A percentile compares a stretch with the other conserved stretches of the same genome.
phyloP scores from a whole-genome alignment of 208 protist species.

The Phytomonas francai region DNA sequence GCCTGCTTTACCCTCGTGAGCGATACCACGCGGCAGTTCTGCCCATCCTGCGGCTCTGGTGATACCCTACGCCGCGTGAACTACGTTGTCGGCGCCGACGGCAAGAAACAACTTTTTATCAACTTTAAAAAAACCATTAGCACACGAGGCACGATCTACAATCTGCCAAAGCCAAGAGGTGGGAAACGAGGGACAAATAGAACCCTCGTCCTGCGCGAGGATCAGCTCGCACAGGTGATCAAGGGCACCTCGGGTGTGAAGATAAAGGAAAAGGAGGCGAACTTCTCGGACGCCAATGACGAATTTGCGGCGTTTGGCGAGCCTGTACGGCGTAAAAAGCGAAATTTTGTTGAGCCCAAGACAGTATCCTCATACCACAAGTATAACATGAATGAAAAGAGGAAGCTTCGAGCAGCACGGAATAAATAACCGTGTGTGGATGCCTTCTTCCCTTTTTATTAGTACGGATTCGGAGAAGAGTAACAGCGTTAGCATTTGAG shows the following conservation, averaged over 20 bases:
- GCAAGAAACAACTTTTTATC: conserved; percentile 84
- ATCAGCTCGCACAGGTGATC: conserved; percentile 84
- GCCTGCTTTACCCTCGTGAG: conserved; percentile 79
- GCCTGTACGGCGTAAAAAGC: conserved; percentile 42
- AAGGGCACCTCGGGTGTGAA: conserved; percentile 48
- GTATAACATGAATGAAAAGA: conserved; percentile 88
- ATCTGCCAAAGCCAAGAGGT: conserved; percentile 79
- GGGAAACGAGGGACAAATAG: conserved; percentile 82
- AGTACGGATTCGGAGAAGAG: too few species aligned
- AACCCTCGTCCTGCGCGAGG: conserved; percentile 81
- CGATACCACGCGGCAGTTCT: conserved; percentile 91
- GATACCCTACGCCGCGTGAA: conserved; percentile 88
- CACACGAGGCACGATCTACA: conserved; percentile 84
- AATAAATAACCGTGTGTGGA: conserved; percentile 28
- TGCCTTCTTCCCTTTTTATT: neutral
- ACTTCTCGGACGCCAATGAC: conserved; percentile 24
- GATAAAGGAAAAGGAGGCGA: conserved; percentile 43
- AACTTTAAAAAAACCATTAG: conserved; percentile 81
- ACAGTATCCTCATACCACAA: conserved; percentile 73
- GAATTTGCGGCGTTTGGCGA: conserved; percentile 73
- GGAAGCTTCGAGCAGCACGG: conserved; percentile 69
- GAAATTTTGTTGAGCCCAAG: conserved; percentile 48
- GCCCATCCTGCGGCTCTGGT: conserved; percentile 76
- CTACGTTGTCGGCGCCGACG: conserved; percentile 79
- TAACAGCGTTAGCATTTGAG: too few species aligned